Evolutionary conservation across 2,329 filamentous ascomycete genomes (phyloP).

Genomic region (Ascosphaera aggregata): DNA sequence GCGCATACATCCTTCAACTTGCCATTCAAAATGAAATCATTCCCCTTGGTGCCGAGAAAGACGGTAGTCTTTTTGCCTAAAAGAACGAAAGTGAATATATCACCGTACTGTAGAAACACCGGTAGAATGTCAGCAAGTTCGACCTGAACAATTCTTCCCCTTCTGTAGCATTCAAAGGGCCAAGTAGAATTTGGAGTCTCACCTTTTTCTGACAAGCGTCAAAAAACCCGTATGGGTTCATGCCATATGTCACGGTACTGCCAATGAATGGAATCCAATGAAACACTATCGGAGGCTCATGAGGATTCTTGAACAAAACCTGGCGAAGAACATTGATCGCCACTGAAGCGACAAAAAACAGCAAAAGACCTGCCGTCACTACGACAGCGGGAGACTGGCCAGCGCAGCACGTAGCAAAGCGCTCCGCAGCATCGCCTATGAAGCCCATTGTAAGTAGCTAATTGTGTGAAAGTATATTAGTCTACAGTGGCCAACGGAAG

Average conservation of each 20-base stretch:
- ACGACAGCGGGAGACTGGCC: constrained; percentile 24
- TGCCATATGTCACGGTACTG: constrained; percentile 83
- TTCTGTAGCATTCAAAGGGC: not conserved
- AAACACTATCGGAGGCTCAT: constrained; percentile 48
- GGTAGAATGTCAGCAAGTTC: constrained; percentile 6
- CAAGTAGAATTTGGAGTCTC: constrained; percentile 7
- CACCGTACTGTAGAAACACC: constrained; percentile 39
- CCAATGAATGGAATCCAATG: constrained; percentile 52
- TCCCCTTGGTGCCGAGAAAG: constrained; percentile 56
- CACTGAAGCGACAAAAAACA: constrained; percentile 33
- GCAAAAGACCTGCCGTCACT: constrained; percentile 19
- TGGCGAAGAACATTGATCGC: constrained; percentile 61
- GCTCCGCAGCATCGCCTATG: constrained; percentile 24
- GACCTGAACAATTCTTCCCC: not conserved
- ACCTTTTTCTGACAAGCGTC: constrained; percentile 50
- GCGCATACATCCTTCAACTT: constrained; percentile 77
- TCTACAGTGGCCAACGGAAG: not conserved
- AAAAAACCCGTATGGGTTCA: constrained; percentile 49
- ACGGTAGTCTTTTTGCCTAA: constrained; percentile 80
- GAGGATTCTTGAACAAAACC: constrained; percentile 56
- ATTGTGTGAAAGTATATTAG: not conserved
- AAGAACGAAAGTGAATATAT: constrained; percentile 74
- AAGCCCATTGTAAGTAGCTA: constrained; percentile 23
- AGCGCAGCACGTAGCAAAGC: constrained; percentile 22
- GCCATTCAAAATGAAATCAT: constrained; percentile 80